These are phyloP conservation scores for Aureobasidium pullulans DNA, from an alignment of 2,329 filamentous ascomycete genomes.

Conservation along the genomic window DNA sequence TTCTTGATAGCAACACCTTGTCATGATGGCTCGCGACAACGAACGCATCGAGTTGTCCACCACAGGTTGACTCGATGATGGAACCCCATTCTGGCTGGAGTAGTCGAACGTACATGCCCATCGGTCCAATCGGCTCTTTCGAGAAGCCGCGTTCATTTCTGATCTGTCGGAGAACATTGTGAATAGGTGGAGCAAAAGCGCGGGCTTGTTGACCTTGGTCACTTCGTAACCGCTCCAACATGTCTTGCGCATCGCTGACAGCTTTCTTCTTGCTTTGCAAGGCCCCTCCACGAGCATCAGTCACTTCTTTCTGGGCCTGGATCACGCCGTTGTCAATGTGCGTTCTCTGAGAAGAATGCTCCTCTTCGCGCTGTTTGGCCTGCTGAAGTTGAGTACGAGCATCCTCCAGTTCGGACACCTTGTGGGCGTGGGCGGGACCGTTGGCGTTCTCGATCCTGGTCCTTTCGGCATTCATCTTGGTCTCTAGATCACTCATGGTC, in stretches of 20 bases:
- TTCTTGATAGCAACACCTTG: conserved; percentile 55
- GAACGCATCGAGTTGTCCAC: conserved; percentile 65
- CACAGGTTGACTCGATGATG: conserved; percentile 71
- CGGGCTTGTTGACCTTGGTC: conserved; percentile 54
- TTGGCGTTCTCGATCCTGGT: conserved; percentile 54
- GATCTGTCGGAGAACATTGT: conserved; percentile 60
- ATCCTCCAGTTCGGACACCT: conserved; percentile 51
- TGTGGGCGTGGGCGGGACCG: conserved; percentile 60
- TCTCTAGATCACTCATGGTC: conserved; percentile 34
- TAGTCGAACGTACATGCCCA: conserved; percentile 71
- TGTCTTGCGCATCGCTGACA: conserved; percentile 35
- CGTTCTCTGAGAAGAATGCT: conserved; percentile 36
- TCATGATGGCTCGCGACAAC: conserved; percentile 73
- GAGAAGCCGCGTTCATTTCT: conserved; percentile 61
- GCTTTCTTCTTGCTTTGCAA: conserved; percentile 22
- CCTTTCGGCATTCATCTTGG: conserved; percentile 49
- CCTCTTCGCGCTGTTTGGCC: conserved; percentile 39
- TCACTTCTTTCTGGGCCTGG: conserved; percentile 30
- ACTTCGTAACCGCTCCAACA: conserved; percentile 46
- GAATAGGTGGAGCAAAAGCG: conserved; percentile 58
- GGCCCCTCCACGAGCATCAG: conserved; percentile 23
- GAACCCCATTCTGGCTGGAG: conserved; percentile 74
- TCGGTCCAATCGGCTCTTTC: conserved; percentile 70
- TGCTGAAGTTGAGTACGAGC: conserved; percentile 30
- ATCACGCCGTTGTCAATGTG: conserved; percentile 31